Percentiles rank a stretch among this genome's conserved stretches.
These are phyloP conservation scores for Raphanus raphanistrum DNA, from an alignment of 345 rosid genomes.

Conservation along the genomic window DNA sequence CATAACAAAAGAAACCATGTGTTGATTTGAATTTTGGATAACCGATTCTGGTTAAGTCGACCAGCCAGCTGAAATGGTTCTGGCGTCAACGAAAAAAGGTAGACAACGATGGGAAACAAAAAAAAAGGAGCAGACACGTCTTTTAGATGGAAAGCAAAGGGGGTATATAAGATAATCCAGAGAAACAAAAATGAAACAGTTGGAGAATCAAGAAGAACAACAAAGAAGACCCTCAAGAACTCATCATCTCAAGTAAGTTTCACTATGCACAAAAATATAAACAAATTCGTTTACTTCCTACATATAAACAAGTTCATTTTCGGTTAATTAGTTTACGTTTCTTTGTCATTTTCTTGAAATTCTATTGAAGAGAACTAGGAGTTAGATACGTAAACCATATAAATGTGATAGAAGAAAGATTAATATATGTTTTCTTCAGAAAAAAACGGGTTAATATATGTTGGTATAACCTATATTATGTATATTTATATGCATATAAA, in stretches of 20 bases:
- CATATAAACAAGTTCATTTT: conserved; percentile 2
- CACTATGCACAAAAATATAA: neutral
- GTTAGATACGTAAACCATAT: neutral
- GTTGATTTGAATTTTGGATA: neutral
- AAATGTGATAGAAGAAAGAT: neutral
- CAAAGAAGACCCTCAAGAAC: too few relatives aligned
- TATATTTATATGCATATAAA: neutral
- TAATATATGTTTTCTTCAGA: too few relatives aligned
- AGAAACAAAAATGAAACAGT: neutral
- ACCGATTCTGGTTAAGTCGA: neutral
- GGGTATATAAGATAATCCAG: neutral
- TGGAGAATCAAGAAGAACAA: neutral
- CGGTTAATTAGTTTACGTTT: neutral
- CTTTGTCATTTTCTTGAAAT: neutral
- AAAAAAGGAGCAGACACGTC: neutral
- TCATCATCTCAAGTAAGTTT: conserved; percentile 32
- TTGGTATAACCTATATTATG: neutral
- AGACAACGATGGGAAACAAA: neutral
- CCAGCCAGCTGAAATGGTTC: neutral
- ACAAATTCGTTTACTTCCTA: neutral
- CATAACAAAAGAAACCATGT: neutral
- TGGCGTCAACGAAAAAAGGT: neutral
- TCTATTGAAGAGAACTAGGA: neutral
- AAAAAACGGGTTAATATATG: neutral
- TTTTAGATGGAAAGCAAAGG: neutral